Base-by-base conservation (phyloP, 495 filamentous ascomycete species). In the Neurospora sublineolata region DNA sequence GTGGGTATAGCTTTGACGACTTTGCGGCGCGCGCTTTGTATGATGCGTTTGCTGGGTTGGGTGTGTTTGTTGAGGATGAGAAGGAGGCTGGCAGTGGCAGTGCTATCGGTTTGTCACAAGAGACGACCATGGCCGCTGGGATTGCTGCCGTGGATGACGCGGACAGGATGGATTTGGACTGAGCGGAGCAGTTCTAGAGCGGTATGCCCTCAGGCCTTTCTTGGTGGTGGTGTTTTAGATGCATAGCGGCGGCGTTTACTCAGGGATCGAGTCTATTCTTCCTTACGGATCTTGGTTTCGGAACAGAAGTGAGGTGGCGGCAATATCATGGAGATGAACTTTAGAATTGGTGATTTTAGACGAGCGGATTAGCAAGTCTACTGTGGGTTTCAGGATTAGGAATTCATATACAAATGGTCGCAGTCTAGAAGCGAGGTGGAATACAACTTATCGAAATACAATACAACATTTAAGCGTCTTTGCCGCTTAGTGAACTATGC, bases 11-110 rank as follows among this genome's bases (percentile, higher is more conserved):
- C 76, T 82, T 96, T 40, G 79, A 82, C 16, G 94, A 97, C 76
- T 98, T 94, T 75, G 93, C 91, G 77, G 82, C 88, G 36, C 84
- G 93, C 30, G 89, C 91, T 23, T 80, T 97, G 81, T 88, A 92
- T 75, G 94, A 97, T 77, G 94, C 94, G 0, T 99, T 97, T 81
- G 88, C 91, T 0, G 95, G 95, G 1, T 79, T 99, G 74, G 94
- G 92, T 1, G 82, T 85, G 37, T 90, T 93, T 60, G 91, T 97
- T 75, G 91, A 87, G 42, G 94, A 97, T 33, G 94, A 97, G 78
- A 83, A 92, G 71, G 82, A 76, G 44, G 78, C 77, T 52, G 75
- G 77, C 23, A 76, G 76, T 14, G 79, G 74, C 44, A 20, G 52
- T 30, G 52, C 27, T 76, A 67, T 73, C 72, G 2, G 74, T 79